These are phyloP conservation scores for Cladobotryum protrusum DNA, from an alignment of 2,329 filamentous ascomycete species.

Conservation along the genomic window DNA sequence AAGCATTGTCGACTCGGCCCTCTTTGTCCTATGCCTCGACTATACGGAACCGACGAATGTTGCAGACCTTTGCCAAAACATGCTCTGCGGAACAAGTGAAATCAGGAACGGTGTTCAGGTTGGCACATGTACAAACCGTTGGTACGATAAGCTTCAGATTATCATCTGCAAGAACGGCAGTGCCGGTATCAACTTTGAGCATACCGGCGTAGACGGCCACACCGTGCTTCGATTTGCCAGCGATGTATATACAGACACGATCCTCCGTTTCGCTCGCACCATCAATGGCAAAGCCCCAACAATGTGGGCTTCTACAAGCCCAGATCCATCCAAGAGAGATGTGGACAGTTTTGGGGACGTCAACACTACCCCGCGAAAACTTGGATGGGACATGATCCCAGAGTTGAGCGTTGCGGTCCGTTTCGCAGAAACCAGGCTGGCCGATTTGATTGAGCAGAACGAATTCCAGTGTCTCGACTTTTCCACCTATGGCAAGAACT, in stretches of 20 bases:
- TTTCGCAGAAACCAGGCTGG: conserved; percentile 89
- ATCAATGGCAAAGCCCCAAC: conserved; percentile 93
- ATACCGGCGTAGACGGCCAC: conserved; percentile 95
- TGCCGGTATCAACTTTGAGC: conserved; percentile 98
- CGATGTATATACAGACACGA: conserved; percentile 95
- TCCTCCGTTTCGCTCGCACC: conserved; percentile 86
- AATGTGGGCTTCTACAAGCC: conserved; percentile 84
- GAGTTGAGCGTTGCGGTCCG: conserved; percentile 86
- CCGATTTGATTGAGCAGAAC: conserved; percentile 92
- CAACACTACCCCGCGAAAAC: conserved; percentile 86
- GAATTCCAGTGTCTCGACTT: conserved; percentile 94
- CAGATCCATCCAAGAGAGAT: conserved; percentile 87
- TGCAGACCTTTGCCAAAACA: conserved; percentile 89
- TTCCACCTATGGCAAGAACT: conserved; percentile 85
- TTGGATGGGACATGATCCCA: conserved; percentile 96
- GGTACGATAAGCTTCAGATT: conserved; percentile 99
- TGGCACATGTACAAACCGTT: conserved; percentile 94
- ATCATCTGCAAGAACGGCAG: conserved; percentile 99
- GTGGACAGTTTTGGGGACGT: conserved; percentile 89
- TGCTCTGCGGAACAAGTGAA: conserved; percentile 93
- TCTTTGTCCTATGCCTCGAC: conserved; percentile 89
- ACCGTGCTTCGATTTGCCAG: conserved; percentile 94
- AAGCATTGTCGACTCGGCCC: conserved; percentile 88
- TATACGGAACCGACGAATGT: conserved; percentile 79
- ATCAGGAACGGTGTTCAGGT: conserved; percentile 92